These are phyloP conservation scores for Sarocladiaceae sp. DNA, from an alignment of 2,329 filamentous ascomycete genomes.

Conservation along the genomic window DNA sequence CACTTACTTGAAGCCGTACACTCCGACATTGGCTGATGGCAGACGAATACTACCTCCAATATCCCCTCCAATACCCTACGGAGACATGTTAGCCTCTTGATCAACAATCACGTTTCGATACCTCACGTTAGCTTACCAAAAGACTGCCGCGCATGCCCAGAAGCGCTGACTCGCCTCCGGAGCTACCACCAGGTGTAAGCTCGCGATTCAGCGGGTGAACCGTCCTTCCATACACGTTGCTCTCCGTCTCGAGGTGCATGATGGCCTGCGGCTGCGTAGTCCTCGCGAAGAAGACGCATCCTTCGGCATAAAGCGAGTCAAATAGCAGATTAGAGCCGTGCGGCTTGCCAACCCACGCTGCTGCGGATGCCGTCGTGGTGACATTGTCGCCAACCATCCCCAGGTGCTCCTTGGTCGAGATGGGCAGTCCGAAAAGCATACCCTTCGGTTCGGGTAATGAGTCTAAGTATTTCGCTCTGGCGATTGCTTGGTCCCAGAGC, in stretches of 20 bases:
- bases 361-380: slow-evolving; percentile 21
- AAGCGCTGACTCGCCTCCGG: slow-evolving; percentile 48
- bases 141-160: slow-evolving; percentile 34
- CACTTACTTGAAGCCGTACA: slow-evolving; percentile 27
- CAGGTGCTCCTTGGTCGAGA: slow-evolving; percentile 31
- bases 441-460: slow-evolving; percentile 25
- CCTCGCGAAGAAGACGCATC: slow-evolving; percentile 54
- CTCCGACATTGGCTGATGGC: slow-evolving; percentile 28
- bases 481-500: slow-evolving; percentile 28
- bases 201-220: slow-evolving; percentile 57
- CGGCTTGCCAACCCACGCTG: slow-evolving; percentile 24
- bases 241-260: slow-evolving; percentile 51
- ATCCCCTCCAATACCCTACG: slow-evolving; percentile 32
- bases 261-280: slow-evolving; percentile 61
- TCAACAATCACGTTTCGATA: background rate
- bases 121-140: slow-evolving; percentile 17
- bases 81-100: background rate
- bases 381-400: slow-evolving; percentile 26
- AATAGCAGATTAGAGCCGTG: slow-evolving; percentile 27
- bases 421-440: slow-evolving; percentile 42
- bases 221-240: slow-evolving; percentile 57
- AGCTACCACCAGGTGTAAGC: slow-evolving; percentile 57
- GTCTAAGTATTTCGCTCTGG: slow-evolving; percentile 25
- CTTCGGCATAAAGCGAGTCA: slow-evolving; percentile 21
- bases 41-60: slow-evolving; percentile 34